Evolutionary conservation across 2,329 filamentous ascomycete species (phyloP).

Genomic region (Neurospora crassa): DNA sequence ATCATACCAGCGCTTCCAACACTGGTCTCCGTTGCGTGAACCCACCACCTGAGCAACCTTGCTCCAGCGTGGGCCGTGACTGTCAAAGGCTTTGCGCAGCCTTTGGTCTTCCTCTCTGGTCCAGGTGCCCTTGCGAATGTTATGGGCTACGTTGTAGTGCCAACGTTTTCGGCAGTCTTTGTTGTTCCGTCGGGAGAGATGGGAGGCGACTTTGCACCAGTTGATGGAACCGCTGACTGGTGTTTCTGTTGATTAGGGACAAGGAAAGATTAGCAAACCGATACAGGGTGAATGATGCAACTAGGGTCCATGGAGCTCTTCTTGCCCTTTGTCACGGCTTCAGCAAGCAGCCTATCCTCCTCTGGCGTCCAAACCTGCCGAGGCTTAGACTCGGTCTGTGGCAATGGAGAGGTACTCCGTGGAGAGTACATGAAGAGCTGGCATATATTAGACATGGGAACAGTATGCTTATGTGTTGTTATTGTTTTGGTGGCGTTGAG

Average conservation of each 20-base stretch:
- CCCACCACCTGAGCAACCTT: slow-evolving; percentile 18
- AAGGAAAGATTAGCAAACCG: background rate
- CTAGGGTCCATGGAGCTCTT: background rate
- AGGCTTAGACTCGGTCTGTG: slow-evolving; percentile 5
- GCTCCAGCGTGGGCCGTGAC: slow-evolving; percentile 19
- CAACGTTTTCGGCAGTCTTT: slow-evolving; percentile 20
- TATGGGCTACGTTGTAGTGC: slow-evolving; percentile 19
- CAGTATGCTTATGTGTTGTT: background rate
- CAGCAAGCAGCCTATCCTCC: slow-evolving; percentile 14
- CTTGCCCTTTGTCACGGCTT: slow-evolving; percentile 14
- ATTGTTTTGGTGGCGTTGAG: background rate
- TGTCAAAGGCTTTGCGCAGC: slow-evolving; percentile 15
- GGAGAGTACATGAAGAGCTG: background rate
- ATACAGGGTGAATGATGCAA: background rate
- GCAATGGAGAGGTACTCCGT: background rate
- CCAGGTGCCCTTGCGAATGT: slow-evolving; percentile 20
- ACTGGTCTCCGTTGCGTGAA: slow-evolving; percentile 19
- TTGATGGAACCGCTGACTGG: slow-evolving; percentile 13
- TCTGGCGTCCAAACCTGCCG: slow-evolving; percentile 17
- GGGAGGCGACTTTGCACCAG: slow-evolving; percentile 16
- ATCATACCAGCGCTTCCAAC: slow-evolving; percentile 21
- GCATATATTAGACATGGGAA: background rate
- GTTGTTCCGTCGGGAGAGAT: slow-evolving; percentile 18
- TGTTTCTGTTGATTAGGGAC: slow-evolving; percentile 7
- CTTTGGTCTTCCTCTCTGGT: slow-evolving; percentile 17